These are phyloP conservation scores for Effrenium voratum DNA, from an alignment of 73 alveolate species.

Conservation along the genomic window DNA sequence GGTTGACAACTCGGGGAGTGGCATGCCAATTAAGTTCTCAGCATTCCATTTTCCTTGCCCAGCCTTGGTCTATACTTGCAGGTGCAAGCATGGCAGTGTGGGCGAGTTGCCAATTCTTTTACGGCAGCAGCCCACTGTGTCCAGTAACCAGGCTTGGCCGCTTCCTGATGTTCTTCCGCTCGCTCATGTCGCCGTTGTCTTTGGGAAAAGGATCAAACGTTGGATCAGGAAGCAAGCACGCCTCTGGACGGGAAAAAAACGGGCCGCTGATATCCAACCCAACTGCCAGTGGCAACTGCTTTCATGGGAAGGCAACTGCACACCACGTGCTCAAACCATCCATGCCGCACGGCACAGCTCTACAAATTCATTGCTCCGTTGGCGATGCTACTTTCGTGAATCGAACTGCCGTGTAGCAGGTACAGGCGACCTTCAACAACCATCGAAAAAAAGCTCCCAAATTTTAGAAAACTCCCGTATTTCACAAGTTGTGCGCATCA, in stretches of 20 bases:
- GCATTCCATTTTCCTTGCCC: background rate
- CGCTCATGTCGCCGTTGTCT: no score
- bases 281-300: no score
- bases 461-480: no score
- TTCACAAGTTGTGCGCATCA: no score
- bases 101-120: slow-evolving; percentile 21
- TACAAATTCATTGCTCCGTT: no score
- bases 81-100: background rate
- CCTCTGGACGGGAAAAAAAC: slow-evolving; percentile 53
- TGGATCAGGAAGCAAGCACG: no score
- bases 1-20: no score
- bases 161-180: background rate
- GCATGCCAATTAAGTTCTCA: no score
- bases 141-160: slow-evolving; percentile 17
- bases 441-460: background rate
- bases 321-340: slow-evolving; percentile 1
- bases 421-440: background rate
- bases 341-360: no score
- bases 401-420: no score
- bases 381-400: no score
- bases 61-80: background rate
- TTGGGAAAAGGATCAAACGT: no score
- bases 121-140: slow-evolving; percentile 55
- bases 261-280: slow-evolving; percentile 70
- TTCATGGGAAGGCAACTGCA: background rate